Evolutionary conservation across 148 eudicot genomes (phyloP).

Genomic region (Rhododendron mucronatum): DNA sequence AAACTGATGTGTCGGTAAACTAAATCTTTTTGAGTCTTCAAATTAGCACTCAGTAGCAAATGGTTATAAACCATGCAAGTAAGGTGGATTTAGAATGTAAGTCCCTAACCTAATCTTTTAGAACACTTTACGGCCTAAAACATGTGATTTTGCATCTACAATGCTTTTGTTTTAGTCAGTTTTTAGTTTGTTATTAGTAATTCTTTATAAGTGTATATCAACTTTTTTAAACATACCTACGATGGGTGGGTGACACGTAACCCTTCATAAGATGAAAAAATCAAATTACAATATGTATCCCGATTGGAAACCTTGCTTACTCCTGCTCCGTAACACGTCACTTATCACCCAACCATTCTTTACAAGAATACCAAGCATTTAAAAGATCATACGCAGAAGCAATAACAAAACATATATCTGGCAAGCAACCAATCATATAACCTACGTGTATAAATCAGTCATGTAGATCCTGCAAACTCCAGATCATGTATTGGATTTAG

Average conservation of each 20-base stretch:
- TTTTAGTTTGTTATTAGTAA: neutral
- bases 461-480: neutral
- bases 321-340: neutral
- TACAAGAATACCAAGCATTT: neutral
- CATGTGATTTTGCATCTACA: neutral
- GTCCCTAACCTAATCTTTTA: neutral
- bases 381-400: conserved; percentile 9
- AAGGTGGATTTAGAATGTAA: neutral
- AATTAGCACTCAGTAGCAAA: neutral
- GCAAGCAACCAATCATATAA: neutral
- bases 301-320: neutral
- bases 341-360: neutral
- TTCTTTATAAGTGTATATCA: neutral
- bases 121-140: neutral
- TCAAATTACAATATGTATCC: neutral
- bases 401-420: neutral
- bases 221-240: neutral
- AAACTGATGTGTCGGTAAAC: neutral
- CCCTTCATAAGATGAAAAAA: neutral
- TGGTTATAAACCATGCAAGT: neutral
- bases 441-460: neutral
- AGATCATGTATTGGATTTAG: conserved; percentile 1
- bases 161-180: neutral
- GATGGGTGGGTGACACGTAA: neutral
- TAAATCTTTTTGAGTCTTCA: neutral